Conservation (phyloP, 805 yeast genomes). For the Yamadazyma scolyti region DNA sequence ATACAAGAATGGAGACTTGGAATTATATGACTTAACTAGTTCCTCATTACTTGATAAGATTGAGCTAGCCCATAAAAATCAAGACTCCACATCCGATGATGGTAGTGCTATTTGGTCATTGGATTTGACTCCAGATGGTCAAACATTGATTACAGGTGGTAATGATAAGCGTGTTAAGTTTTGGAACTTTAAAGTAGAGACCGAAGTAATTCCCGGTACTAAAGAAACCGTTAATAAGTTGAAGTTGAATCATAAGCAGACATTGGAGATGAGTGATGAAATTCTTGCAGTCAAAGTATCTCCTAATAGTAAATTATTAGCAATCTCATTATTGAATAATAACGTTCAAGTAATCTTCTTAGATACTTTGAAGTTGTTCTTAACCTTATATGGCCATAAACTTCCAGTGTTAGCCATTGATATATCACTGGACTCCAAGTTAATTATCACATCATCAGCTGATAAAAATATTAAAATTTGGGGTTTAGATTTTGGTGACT, state of each 20-base stretch:
- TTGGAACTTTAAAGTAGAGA: constrained; percentile 77
- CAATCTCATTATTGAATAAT: constrained; percentile 83
- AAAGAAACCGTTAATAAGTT: constrained; percentile 46
- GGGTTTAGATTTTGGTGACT: constrained; percentile 99
- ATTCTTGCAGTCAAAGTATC: constrained; percentile 76
- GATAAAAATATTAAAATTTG: constrained; percentile 96
- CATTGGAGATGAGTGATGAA: constrained; percentile 84
- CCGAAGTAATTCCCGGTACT: constrained; percentile 71
- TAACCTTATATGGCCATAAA: constrained; percentile 93
- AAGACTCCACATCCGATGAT: constrained; percentile 22
- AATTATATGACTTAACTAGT: constrained; percentile 80
- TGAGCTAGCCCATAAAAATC: constrained; percentile 60
- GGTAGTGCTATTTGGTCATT: constrained; percentile 80
- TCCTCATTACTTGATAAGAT: constrained; percentile 69
- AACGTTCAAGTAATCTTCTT: constrained; percentile 93
- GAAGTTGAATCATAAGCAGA: constrained; percentile 68
- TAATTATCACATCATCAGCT: constrained; percentile 90
- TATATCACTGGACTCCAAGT: constrained; percentile 82
- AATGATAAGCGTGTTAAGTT: constrained; percentile 88
- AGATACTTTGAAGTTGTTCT: constrained; percentile 81
- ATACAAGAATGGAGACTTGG: constrained; percentile 80
- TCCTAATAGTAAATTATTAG: constrained; percentile 71
- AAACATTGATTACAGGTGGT: constrained; percentile 82
- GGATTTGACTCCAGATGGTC: constrained; percentile 84
- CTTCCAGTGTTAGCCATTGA: constrained; percentile 92